Evolutionary conservation across 345 rosid species (phyloP).

Genomic region (Heritiera littoralis): DNA sequence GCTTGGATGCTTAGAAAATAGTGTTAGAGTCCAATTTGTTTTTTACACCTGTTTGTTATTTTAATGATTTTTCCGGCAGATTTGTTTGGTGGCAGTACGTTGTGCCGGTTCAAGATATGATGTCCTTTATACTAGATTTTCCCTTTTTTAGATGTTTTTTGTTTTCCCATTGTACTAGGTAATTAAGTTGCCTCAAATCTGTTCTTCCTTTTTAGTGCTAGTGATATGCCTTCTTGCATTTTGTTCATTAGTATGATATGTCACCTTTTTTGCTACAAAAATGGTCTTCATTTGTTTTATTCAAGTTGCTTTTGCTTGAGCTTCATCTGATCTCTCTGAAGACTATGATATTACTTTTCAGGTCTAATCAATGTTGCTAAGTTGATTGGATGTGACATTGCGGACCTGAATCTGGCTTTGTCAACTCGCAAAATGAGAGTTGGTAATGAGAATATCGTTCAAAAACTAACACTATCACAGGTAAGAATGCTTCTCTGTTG

Average conservation of each 20-base stretch:
- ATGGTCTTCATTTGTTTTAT: not conserved
- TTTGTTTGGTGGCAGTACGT: not conserved
- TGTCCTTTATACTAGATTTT: not conserved
- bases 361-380: conserved; percentile 75
- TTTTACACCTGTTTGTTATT: not conserved
- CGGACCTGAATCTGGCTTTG: conserved; percentile 67
- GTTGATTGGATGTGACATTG: conserved; percentile 74
- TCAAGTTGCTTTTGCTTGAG: conserved; percentile 11
- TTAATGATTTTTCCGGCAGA: conserved; percentile 9
- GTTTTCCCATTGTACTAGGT: not conserved
- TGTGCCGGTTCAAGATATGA: conserved; percentile 11
- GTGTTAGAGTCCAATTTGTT: not conserved
- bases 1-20: conserved; percentile 3
- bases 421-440: conserved; percentile 95
- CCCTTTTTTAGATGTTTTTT: not conserved
- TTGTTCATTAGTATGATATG: not conserved
- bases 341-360: conserved; percentile 35
- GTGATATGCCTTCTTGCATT: not conserved
- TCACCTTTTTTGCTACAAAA: not conserved
- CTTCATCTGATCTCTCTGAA: conserved; percentile 9
- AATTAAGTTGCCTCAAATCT: not conserved
- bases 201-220: not conserved
- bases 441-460: conserved; percentile 86
- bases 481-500: conserved; percentile 39
- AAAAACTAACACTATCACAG: conserved; percentile 85